These are phyloP conservation scores for Potentilla sterilis DNA, from an alignment of 306 rosid genomes.

Conservation along the genomic window DNA sequence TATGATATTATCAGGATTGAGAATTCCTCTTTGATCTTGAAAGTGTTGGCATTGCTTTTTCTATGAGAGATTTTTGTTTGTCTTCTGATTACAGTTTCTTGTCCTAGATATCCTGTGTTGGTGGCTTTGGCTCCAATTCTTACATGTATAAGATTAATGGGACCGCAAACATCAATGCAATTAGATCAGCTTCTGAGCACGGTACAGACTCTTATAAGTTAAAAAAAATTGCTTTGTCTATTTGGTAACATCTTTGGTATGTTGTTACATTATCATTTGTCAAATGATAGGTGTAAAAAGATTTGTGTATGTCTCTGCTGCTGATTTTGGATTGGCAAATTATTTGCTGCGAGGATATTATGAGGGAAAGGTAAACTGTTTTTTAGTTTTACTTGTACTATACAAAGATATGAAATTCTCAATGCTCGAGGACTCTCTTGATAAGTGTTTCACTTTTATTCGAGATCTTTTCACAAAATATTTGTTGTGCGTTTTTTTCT, in stretches of 20 bases:
- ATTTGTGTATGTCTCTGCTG: constrained; percentile 91
- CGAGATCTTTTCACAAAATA: neutral
- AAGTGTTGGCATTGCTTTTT: neutral
- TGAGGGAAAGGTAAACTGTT: constrained; percentile 76
- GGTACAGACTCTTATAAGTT: constrained; percentile 41
- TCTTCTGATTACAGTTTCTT: constrained; percentile 41
- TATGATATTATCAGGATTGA: neutral
- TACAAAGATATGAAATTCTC: neutral
- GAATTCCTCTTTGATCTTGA: neutral
- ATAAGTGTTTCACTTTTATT: neutral
- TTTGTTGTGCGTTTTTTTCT: neutral
- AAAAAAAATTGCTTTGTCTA: neutral
- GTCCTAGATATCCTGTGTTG: constrained; percentile 84
- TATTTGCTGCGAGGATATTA: constrained; percentile 78
- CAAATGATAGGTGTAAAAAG: constrained; percentile 75
- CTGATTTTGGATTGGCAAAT: constrained; percentile 85
- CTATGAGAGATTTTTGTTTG: constrained; percentile 11
- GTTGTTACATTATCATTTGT: constrained; percentile 9
- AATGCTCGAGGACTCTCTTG: neutral
- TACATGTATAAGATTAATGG: constrained; percentile 96
- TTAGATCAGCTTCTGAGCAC: constrained; percentile 85
- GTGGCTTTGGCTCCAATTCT: constrained; percentile 96
- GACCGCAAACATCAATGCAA: constrained; percentile 93
- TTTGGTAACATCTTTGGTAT: constrained; percentile 1
- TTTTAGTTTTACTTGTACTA: neutral